Base-by-base conservation (phyloP, 2,329 filamentous ascomycete species). In the Fusarium domesticum region DNA sequence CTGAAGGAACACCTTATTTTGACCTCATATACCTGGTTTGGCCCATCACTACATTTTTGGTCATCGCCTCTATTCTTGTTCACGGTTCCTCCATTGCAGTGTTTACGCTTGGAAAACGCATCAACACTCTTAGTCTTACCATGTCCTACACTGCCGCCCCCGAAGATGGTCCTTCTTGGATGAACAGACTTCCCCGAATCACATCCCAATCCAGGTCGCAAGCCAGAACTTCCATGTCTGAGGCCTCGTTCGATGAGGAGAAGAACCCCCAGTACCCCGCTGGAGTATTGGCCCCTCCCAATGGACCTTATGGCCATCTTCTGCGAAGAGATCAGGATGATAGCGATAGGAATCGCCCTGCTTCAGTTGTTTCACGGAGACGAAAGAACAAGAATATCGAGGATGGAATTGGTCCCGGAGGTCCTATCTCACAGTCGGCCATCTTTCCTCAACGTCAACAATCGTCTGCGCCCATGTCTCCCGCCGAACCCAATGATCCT, bases 1-100 rank as follows among this genome's bases (percentile, higher is more conserved):
- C 79, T 0, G 63, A 71, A 1, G 70, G 70, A 6, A 68, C 75
- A 2, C 75, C 78, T 1, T 70, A 85, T 44, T 86, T 85, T 53
- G 78, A 81, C 23, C 75, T 96, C 23, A 83, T 97, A 39, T 79
- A 87, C 42, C 71, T 96, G 19, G 95, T 98, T 37, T 98, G 93
- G 93, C 93, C 93, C 0, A 91, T 98, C 46, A 89, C 88, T 0
- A 89, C 89, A 1, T 98, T 98, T 68, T 73, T 98, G 60, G 92
- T 98, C 48, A 88, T 98, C 41, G 79, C 87, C 4, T 98, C 93
- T 11, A 98, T 98, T 59, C 70, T 97, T 30, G 89, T 98, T 1
- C 93, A 98, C 61, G 93, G 93, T 17, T 97, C 93, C n/a, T 97
- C 93, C 0, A 87, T 98, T 57, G 93, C 93, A 5, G 93, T 98